Evolutionary conservation across 805 yeast species (phyloP), one percentile per base, ranked within the genome.

Genomic region (Sugiyamaella qingdaonensis): DNA sequence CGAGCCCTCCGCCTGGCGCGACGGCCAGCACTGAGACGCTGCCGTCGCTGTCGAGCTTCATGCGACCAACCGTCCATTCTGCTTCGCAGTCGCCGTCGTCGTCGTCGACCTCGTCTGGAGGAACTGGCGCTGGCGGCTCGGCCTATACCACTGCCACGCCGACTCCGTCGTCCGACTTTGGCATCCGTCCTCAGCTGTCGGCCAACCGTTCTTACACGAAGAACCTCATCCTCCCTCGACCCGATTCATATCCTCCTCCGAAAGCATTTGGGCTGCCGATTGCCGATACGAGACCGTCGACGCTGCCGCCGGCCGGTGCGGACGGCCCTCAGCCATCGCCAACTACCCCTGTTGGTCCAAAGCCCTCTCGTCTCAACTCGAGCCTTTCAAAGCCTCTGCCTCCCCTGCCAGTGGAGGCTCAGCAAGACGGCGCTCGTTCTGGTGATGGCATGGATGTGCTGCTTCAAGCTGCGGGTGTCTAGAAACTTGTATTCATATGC

Each of bases 381-480:
- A 48, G 48, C 51, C 49, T 52, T 41, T 45, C 59, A 45, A 61
- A 62, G 51, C 66, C 65, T 5, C 44, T 61, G 35, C 65, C 64
- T 32, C 64, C 64, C 8, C 52, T 61, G 51, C 65, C 64, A 18
- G 52, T 39, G 24, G 64, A 60, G 39, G 61, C 60, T 13, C 57
- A 53, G 43, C 56, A 51, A 37, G 41, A 44, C 24, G 35, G 49
- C 18, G 55, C 11, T 37, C 51, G 21, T n/a, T 33, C 53, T 4
- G 64, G 52, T 11, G 43, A 39, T 39, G 64, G 63, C 10, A 63
- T 63, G 67, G 67, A 63, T 45, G 63, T 59, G 8, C 44, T 63
- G 39, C 46, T 63, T 35, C 64, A 62, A 47, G 67, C 67, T 18
- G 67, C 67, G 10, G 63, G 64, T 13, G 62, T 63, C 32, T 57